Base-by-base conservation (phyloP, 2,329 filamentous ascomycete genomes). In the Cyclaneusma minus region DNA sequence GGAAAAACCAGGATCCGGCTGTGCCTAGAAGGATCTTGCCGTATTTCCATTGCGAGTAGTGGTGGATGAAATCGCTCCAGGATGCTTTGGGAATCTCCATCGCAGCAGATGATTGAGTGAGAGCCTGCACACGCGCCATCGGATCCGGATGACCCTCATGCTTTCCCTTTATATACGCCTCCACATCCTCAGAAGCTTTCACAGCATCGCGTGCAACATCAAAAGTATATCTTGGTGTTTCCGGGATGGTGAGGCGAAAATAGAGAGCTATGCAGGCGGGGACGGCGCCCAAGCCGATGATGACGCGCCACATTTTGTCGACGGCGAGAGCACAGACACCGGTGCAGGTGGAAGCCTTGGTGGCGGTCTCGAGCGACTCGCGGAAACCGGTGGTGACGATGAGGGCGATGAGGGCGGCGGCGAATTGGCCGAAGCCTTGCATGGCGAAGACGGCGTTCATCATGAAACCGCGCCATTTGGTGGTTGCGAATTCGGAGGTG, bases 221-320 rank as follows among this genome's bases (percentile, higher is more conserved):
- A 41, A 89, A 87, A 15, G 82, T 89, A 55, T 89, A 91, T 15
- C 82, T 77, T 27, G 82, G 81, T 17, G 81, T 87, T 55, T 91
- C 82, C 13, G 82, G 82, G 37, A 91, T 87, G 27, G 81, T 89
- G 4, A 89, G 58, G 41, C 76, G 74, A 42, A 74, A 89, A 59
- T 89, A 89, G 11, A 91, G 67, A 12, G 82, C 81, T 35, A 85
- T 71, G 47, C 72, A 80, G 22, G 76, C 81, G 3, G 81, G 81
- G 6, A 89, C 68, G 22, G 77, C 79, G 38, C 81, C 81, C 42
- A 85, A 79, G 8, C 80, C 81, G 43, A 89, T 80, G 25, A 89
- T 62, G 9, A 72, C 62, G 38, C 81, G 68, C 81, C 81, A 89
- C 76, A 85, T 85, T 62, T 83, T 84, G 56, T 89, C 81, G 5